Evolutionary conservation across 495 filamentous ascomycete species (phyloP), one percentile per base, ranked within the genome.

Genomic region (Penicillium fimorum): DNA sequence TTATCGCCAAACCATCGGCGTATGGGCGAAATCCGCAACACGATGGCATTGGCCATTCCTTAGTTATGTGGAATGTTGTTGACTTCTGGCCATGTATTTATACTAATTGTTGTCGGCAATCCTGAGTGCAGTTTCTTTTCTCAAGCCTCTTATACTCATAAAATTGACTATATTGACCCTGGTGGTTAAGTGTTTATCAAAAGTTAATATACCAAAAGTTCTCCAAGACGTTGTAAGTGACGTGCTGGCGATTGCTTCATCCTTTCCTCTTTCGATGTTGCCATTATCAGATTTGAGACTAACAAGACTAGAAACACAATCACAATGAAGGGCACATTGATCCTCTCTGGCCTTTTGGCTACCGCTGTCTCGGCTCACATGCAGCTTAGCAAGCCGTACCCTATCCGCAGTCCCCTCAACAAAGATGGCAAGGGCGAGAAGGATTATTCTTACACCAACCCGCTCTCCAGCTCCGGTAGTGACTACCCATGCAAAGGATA

Each of bases 401-500:
- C 76, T 12, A 76, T 79, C 47, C 72, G 75, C 65, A 78, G 75
- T 64, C 76, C 76, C n/a, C 57, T 77, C 38, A 76, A 76, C 65
- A 71, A 64, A 48, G 59, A 69, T 25, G 47, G 45, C 15, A 62
- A 61, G 5, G 68, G 61, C 47, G 33, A 74, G 29, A 77, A 74
- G 60, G 79, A 82, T 59, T 82, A 81, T 51, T 79, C 77, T 4
- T 81, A 81, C 58, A 79, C 67, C 50, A 76, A 73, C 44, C 79
- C 80, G 7, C 67, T 82, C 24, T 64, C 64, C 5, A 25, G 70
- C 2, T 68, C 63, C 8, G 79, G 78, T 5, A 63, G 67, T 6
- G 73, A 81, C 55, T 82, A 71, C 56, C 79, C 79, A 5, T 82
- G 80, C 63, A 82, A 82, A 60, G 80, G 80, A 32, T 80, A 81